A percentile compares a stretch with the other conserved stretches of the same genome.
Evolutionary conservation across 163 green algal genomes (phyloP).

Genomic region (Chlorella variabilis): DNA sequence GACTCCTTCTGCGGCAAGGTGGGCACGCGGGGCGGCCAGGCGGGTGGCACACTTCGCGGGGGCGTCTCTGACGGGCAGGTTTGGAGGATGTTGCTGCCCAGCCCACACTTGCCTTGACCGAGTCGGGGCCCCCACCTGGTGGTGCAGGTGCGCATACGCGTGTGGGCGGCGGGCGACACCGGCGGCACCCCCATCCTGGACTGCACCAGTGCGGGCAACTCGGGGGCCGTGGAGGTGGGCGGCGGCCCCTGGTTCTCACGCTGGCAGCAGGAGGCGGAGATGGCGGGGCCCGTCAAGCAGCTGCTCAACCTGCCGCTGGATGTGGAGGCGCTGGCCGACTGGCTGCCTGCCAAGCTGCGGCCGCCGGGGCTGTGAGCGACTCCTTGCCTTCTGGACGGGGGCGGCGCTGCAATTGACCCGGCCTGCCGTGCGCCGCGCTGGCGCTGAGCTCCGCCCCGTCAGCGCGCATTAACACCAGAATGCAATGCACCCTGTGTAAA

Average conservation of each 20-base stretch:
- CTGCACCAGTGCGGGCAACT: conserved; percentile 49
- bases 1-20: conserved; percentile 89
- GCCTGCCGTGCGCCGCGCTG: too few species aligned
- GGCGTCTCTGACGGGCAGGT: too few species aligned
- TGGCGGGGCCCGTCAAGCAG: conserved; percentile 82
- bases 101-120: too few species aligned
- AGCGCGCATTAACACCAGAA: too few species aligned
- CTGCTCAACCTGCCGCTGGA: conserved; percentile 85
- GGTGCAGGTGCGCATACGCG: conserved; percentile 58
- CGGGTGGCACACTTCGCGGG: too few species aligned
- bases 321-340: conserved; percentile 59
- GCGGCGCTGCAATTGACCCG: too few species aligned
- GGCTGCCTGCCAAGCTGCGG: conserved; percentile 61
- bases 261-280: conserved; percentile 76
- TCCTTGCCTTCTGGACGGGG: not conserved
- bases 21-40: not conserved
- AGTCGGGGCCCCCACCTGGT: not conserved
- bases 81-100: too few species aligned
- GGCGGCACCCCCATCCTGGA: conserved; percentile 62
- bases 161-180: conserved; percentile 61
- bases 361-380: conserved; percentile 73
- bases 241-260: conserved; percentile 83
- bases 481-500: too few species aligned
- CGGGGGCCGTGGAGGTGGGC: conserved; percentile 76
- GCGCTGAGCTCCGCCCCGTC: too few species aligned